A percentile compares a stretch with the other conserved stretches of the same genome.
These are phyloP conservation scores for Trametes villosa DNA, from an alignment of 768 basidiomycete species.

Conservation along the genomic window DNA sequence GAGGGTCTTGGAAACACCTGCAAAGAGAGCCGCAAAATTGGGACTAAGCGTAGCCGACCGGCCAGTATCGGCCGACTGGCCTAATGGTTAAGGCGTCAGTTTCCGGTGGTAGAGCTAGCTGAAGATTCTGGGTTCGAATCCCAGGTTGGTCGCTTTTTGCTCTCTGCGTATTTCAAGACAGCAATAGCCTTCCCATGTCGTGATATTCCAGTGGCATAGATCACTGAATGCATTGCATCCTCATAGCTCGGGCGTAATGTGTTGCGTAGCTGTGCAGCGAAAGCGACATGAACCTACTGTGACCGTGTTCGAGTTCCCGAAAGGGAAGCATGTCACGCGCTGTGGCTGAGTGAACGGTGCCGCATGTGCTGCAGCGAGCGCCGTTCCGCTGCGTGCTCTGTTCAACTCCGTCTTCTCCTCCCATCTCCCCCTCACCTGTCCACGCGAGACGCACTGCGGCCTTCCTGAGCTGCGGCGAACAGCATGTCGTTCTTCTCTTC, in stretches of 20 bases:
- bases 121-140: slow-evolving; percentile 68
- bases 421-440: neutral
- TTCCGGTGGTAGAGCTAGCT: slow-evolving; percentile 53
- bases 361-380: neutral
- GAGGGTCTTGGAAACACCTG: too few species aligned
- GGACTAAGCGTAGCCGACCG: neutral
- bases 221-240: too few species aligned
- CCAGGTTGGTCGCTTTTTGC: slow-evolving; percentile 57
- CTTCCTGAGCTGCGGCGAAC: neutral
- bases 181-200: too few species aligned
- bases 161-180: slow-evolving; percentile 25
- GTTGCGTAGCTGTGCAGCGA: too few species aligned
- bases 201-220: too few species aligned
- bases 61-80: slow-evolving; percentile 51
- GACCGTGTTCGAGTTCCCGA: slow-evolving; percentile 29
- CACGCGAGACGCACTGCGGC: neutral
- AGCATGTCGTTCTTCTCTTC: slow-evolving; percentile 51
- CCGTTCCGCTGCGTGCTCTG: neutral
- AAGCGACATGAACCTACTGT: neutral
- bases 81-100: slow-evolving; percentile 69
- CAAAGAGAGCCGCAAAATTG: too few species aligned
- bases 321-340: slow-evolving; percentile 17
- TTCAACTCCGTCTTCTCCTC: neutral
- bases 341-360: neutral
- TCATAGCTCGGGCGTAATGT: too few species aligned